A percentile compares a stretch with the other conserved stretches of the same genome.
These are phyloP conservation scores for Violaceomyces palustris DNA, from an alignment of 1,284 basidiomycete genomes.

Conservation along the genomic window DNA sequence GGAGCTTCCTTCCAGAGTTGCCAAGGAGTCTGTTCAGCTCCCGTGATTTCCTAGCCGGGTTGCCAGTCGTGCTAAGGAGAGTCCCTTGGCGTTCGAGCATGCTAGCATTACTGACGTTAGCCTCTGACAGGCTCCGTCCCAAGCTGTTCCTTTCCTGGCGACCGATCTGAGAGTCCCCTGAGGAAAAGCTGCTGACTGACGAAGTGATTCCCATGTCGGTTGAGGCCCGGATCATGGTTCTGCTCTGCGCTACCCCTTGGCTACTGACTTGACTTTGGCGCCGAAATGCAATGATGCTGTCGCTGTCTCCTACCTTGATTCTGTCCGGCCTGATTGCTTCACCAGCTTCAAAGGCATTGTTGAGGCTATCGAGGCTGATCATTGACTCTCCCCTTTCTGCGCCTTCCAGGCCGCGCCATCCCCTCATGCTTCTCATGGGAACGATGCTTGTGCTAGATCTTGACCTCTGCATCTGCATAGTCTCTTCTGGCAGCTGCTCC, in stretches of 20 bases:
- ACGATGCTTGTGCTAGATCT: not conserved
- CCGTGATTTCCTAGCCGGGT: slow-evolving; percentile 33
- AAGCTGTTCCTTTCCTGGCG: too few relatives aligned
- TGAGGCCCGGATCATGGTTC: too few relatives aligned
- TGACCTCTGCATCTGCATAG: not conserved
- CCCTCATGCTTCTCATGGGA: slow-evolving; percentile 34
- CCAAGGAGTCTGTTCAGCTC: slow-evolving; percentile 40
- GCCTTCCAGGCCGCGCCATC: slow-evolving; percentile 29
- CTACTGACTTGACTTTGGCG: too few relatives aligned
- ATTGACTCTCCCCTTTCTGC: slow-evolving; percentile 34
- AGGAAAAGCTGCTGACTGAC: not conserved
- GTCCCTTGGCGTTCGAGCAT: slow-evolving; percentile 37
- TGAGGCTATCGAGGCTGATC: slow-evolving; percentile 32
- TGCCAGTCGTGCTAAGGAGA: slow-evolving; percentile 30
- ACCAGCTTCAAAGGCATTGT: slow-evolving; percentile 26
- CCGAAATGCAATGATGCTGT: slow-evolving; percentile 35
- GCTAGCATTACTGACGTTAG: slow-evolving; percentile 5
- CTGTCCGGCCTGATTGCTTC: slow-evolving; percentile 28
- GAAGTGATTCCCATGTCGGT: too few relatives aligned
- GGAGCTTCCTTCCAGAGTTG: slow-evolving; percentile 27
- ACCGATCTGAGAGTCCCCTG: not conserved
- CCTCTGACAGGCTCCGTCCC: slow-evolving; percentile 18
- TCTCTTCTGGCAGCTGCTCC: not conserved
- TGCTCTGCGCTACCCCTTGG: too few relatives aligned
- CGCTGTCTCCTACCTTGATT: slow-evolving; percentile 25